These are phyloP conservation scores for Camellia sinensis DNA, from an alignment of 148 eudicot genomes.

Conservation along the genomic window DNA sequence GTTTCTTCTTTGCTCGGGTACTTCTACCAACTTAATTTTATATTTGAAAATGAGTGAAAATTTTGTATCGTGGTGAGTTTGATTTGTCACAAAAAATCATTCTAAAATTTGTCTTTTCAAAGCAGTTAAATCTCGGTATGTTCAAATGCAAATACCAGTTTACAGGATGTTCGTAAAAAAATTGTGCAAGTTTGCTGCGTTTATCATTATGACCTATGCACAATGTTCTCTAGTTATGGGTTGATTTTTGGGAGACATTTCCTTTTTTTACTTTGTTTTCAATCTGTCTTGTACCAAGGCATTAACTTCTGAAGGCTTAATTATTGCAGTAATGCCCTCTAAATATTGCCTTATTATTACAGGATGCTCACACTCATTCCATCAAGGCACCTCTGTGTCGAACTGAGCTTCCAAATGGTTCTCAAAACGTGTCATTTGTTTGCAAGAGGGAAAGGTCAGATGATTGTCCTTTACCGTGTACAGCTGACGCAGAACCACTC, in stretches of 20 bases:
- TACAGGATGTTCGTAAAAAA: no score
- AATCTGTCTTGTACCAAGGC: not conserved
- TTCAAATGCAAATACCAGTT: not conserved
- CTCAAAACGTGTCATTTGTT: slow-evolving; percentile 41
- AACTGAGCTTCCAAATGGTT: slow-evolving; percentile 40
- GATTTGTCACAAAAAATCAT: not conserved
- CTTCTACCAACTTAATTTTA: not conserved
- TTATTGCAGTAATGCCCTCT: not conserved
- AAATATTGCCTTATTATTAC: slow-evolving; percentile 13
- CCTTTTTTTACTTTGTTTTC: not conserved
- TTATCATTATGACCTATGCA: not conserved
- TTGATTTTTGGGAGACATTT: no score
- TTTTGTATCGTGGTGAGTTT: not conserved
- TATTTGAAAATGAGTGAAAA: not conserved
- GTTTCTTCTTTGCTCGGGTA: not conserved
- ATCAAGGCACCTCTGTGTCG: slow-evolving; percentile 39
- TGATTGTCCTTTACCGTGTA: slow-evolving; percentile 30
- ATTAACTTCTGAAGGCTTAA: not conserved
- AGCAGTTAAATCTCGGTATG: not conserved
- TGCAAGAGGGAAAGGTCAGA: slow-evolving; percentile 79
- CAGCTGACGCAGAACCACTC: slow-evolving; percentile 51
- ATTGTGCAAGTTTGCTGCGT: no score
- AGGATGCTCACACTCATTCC: slow-evolving; percentile 44
- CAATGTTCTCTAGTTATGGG: not conserved
- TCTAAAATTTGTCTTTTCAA: not conserved